A percentile compares a stretch with the other conserved stretches of the same genome.
Evolutionary conservation across 2,329 filamentous ascomycete genomes (phyloP).

Genomic region (Claviceps cyperi): DNA sequence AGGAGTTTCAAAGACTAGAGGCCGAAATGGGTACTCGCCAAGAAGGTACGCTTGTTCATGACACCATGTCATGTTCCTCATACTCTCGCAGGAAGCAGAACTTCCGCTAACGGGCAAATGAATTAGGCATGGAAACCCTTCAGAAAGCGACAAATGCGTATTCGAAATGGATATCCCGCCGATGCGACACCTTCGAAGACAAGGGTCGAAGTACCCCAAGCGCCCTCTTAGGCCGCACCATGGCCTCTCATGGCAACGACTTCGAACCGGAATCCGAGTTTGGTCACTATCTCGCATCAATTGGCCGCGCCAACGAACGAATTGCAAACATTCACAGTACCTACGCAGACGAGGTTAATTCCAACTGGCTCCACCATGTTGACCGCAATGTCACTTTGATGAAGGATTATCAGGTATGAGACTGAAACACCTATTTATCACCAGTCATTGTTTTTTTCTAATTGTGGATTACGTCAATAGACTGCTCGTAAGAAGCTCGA

Average conservation of each 20-base stretch:
- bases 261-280: constrained; percentile 86
- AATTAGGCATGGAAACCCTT: constrained; percentile 71
- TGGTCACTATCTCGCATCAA: constrained; percentile 67
- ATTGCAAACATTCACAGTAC: constrained; percentile 74
- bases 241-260: constrained; percentile 83
- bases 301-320: constrained; percentile 75
- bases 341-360: constrained; percentile 63
- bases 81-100: neutral
- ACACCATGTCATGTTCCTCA: neutral
- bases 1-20: constrained; percentile 85
- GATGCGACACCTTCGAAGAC: constrained; percentile 65
- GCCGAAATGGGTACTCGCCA: constrained; percentile 79
- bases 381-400: constrained; percentile 84
- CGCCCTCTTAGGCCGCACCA: constrained; percentile 65
- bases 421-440: neutral
- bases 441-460: neutral
- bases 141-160: constrained; percentile 77
- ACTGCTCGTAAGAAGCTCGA: constrained; percentile 88
- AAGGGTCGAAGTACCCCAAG: constrained; percentile 76
- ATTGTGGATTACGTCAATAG: constrained; percentile 14
- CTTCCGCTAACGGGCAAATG: neutral
- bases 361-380: constrained; percentile 79
- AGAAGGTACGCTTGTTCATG: constrained; percentile 46
- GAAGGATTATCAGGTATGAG: constrained; percentile 84
- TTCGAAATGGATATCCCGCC: constrained; percentile 75